These are phyloP conservation scores for Priceomyces melissophilus DNA, from an alignment of 805 yeast species.

Conservation along the genomic window DNA sequence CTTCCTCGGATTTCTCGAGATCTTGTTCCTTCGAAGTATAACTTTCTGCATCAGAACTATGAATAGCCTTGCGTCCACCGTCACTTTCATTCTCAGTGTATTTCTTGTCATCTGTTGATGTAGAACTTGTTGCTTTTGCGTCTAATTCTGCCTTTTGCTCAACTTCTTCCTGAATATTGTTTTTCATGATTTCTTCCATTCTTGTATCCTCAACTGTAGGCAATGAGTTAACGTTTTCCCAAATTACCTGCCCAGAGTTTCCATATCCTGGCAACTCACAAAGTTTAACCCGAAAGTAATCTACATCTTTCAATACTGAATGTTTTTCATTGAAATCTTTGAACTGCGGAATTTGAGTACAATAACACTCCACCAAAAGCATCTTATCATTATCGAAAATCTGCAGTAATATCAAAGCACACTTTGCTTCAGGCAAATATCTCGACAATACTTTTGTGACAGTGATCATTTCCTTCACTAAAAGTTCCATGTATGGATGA, in stretches of 20 bases:
- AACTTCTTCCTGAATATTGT: conserved; percentile 28
- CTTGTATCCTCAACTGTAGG: conserved; percentile 47
- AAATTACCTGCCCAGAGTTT: conserved; percentile 57
- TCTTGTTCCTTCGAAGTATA: not conserved
- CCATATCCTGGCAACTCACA: conserved; percentile 58
- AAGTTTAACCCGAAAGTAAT: conserved; percentile 59
- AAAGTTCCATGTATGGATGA: conserved; percentile 60
- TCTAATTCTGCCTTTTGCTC: conserved; percentile 5
- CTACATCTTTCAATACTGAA: conserved; percentile 55
- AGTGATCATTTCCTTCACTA: conserved; percentile 65
- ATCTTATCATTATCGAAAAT: conserved; percentile 60
- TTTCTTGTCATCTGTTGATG: no score
- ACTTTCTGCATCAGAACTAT: not conserved
- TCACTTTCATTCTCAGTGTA: not conserved
- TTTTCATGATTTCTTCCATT: conserved; percentile 46
- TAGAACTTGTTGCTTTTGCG: not conserved
- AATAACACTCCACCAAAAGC: conserved; percentile 48
- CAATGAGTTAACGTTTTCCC: conserved; percentile 56
- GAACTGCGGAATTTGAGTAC: conserved; percentile 44
- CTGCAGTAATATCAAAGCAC: conserved; percentile 42
- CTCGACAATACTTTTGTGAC: conserved; percentile 57
- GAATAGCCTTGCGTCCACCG: not conserved
- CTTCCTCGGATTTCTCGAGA: not conserved
- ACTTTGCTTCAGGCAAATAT: conserved; percentile 52
- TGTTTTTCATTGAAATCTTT: conserved; percentile 53